Evolutionary conservation across 2,329 filamentous ascomycete species (phyloP).

Genomic region (Epichloe amarillans): DNA sequence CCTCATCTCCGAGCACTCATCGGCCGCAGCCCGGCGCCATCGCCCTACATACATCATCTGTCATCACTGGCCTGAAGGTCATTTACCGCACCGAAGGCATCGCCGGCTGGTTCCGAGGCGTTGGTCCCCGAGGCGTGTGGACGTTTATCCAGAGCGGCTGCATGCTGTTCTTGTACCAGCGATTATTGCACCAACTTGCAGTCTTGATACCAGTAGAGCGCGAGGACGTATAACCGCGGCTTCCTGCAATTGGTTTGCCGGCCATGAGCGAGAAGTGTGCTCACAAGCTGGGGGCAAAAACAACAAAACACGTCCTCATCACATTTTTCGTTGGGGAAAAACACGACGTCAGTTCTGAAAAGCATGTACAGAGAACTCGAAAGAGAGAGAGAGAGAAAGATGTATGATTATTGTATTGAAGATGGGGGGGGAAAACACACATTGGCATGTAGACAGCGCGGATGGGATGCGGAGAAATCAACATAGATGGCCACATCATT

Average conservation of each 20-base stretch:
- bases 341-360: background rate
- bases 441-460: background rate
- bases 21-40: conserved; percentile 66
- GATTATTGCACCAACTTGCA: conserved; percentile 66
- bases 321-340: background rate
- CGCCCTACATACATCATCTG: conserved; percentile 77
- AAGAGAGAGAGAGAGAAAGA: background rate
- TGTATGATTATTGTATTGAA: background rate
- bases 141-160: conserved; percentile 94
- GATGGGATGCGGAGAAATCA: background rate
- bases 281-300: too few species aligned
- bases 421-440: background rate
- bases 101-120: conserved; percentile 83
- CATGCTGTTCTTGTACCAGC: conserved; percentile 94
- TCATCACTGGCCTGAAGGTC: conserved; percentile 67
- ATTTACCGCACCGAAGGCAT: conserved; percentile 88
- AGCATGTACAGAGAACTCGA: background rate
- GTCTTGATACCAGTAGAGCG: conserved; percentile 23
- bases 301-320: background rate
- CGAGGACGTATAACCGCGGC: conserved; percentile 11
- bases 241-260: too few species aligned
- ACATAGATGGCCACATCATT: conserved; percentile 1
- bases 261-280: too few species aligned
- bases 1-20: conserved; percentile 76
- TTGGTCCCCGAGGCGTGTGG: conserved; percentile 87